Evolutionary conservation across 768 basidiomycete genomes (phyloP).

Genomic region (Psilocybe tampanensis): DNA sequence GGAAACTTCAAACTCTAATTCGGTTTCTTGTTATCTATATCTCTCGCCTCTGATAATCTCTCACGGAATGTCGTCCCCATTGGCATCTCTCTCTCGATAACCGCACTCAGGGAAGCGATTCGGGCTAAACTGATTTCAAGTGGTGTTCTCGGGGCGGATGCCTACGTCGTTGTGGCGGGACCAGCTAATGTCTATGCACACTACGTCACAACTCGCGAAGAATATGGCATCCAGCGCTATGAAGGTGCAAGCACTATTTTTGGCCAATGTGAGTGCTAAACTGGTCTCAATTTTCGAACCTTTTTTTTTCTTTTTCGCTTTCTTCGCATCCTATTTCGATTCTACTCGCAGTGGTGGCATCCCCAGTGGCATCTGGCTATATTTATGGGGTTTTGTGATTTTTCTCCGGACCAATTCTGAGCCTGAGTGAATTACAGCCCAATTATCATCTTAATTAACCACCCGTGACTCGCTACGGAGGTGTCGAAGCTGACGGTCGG

Average conservation of each 20-base stretch:
- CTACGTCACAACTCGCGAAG: conserved; percentile 73
- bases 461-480: conserved; percentile 18
- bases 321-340: background rate
- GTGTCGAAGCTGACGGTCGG: conserved; percentile 8
- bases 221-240: conserved; percentile 75
- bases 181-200: conserved; percentile 84
- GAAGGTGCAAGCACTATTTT: conserved; percentile 83
- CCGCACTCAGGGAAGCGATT: conserved; percentile 58
- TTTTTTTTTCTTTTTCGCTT: background rate
- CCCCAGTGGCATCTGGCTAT: conserved; percentile 1
- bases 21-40: conserved; percentile 21
- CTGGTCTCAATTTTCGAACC: background rate
- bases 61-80: conserved; percentile 20
- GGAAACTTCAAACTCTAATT: conserved; percentile 7
- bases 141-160: conserved; percentile 64
- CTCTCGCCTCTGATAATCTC: conserved; percentile 17
- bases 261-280: conserved; percentile 61
- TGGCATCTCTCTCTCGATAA: conserved; percentile 10
- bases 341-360: background rate
- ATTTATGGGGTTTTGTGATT: conserved; percentile 2
- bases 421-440: conserved; percentile 4
- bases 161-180: conserved; percentile 77
- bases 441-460: conserved; percentile 13
- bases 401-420: conserved; percentile 7
- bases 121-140: conserved; percentile 64